Conservation (phyloP, 2,329 filamentous ascomycete genomes). For the Colletotrichum orchidophilum region DNA sequence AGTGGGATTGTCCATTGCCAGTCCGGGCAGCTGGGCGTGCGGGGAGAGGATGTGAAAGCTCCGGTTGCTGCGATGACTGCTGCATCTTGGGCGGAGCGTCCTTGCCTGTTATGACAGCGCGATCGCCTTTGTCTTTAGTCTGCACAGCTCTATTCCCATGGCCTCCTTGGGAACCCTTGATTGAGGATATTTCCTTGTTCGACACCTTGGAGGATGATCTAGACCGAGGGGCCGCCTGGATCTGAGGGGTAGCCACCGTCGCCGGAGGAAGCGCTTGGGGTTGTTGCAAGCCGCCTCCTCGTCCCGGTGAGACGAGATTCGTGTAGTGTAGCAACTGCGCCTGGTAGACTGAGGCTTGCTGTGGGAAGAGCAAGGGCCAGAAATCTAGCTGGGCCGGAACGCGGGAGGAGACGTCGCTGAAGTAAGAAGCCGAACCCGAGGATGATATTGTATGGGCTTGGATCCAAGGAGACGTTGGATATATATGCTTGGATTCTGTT, state of each 20-base stretch:
- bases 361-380: conserved; percentile 66
- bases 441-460: conserved; percentile 39
- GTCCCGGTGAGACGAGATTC: conserved; percentile 67
- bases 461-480: conserved; percentile 52
- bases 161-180: conserved; percentile 62
- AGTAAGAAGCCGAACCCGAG: conserved; percentile 39
- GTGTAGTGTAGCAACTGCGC: conserved; percentile 73
- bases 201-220: conserved; percentile 69
- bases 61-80: conserved; percentile 45
- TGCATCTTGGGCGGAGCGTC: conserved; percentile 62
- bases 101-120: conserved; percentile 69
- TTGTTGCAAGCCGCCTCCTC: conserved; percentile 65
- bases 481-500: conserved; percentile 59
- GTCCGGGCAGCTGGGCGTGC: conserved; percentile 38
- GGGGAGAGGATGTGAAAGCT: conserved; percentile 39
- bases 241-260: conserved; percentile 63
- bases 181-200: conserved; percentile 58
- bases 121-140: conserved; percentile 67
- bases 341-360: conserved; percentile 68
- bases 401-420: conserved; percentile 24
- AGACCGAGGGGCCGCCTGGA: conserved; percentile 65
- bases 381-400: conserved; percentile 59
- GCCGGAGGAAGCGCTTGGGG: conserved; percentile 56
- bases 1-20: conserved; percentile 59
- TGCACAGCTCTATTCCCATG: conserved; percentile 72